Evolutionary conservation across 768 basidiomycete genomes (phyloP).

Genomic region (Bullera alba): DNA sequence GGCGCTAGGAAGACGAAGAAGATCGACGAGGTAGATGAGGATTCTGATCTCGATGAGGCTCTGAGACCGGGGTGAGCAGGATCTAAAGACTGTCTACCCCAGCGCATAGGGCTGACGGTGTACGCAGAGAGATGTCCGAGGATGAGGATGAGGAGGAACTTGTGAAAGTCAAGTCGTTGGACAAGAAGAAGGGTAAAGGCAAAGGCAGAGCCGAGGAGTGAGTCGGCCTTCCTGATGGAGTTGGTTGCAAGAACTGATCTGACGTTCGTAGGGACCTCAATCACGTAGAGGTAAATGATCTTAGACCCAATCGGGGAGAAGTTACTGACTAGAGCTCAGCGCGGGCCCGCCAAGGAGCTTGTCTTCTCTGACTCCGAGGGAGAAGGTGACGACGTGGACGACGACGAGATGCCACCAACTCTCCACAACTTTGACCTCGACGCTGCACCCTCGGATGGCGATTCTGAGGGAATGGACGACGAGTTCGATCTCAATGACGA

Average conservation of each 20-base stretch:
- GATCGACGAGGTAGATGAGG: constrained; percentile 33
- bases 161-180: constrained; percentile 32
- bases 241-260: background rate
- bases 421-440: constrained; percentile 41
- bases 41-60: constrained; percentile 41
- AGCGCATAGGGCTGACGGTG: background rate
- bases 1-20: constrained; percentile 18
- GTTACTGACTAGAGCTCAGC: constrained; percentile 1
- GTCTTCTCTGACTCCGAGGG: constrained; percentile 39
- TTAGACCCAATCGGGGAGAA: constrained; percentile 1
- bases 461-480: constrained; percentile 26
- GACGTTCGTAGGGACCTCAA: constrained; percentile 1
- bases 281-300: constrained; percentile 23
- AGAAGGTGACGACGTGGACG: constrained; percentile 26
- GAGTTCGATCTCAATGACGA: constrained; percentile 29
- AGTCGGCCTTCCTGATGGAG: constrained; percentile 24
- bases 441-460: constrained; percentile 28
- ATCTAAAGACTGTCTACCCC: background rate
- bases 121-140: constrained; percentile 32
- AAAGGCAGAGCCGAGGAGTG: constrained; percentile 13
- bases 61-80: constrained; percentile 28
- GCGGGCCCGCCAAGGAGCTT: constrained; percentile 34
- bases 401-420: constrained; percentile 25
- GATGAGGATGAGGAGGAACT: constrained; percentile 37
- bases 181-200: constrained; percentile 23